A percentile compares a stretch with the other conserved stretches of the same genome.
phyloP scores from a whole-genome alignment of 2,329 filamentous ascomycete species.

The Microdochium bolleyi region DNA sequence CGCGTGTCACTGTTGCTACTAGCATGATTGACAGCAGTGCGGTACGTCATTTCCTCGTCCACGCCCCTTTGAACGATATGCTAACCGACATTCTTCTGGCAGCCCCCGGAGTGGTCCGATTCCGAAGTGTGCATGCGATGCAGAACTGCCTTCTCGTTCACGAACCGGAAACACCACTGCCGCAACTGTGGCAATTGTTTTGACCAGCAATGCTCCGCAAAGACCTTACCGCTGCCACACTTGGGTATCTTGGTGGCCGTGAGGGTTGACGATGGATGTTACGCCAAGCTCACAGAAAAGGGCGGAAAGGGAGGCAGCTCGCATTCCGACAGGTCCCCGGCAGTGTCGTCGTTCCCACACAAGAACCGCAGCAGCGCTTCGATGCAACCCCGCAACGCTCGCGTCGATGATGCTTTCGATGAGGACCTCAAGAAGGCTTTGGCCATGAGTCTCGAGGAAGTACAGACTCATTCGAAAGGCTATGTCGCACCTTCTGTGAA shows the following conservation, averaged over 20 bases:
- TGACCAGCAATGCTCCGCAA: constrained; percentile 88
- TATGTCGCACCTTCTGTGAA: constrained; percentile 56
- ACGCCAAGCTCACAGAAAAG: constrained; percentile 79
- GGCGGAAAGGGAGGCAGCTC: constrained; percentile 32
- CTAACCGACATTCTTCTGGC: constrained; percentile 10
- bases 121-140: constrained; percentile 99
- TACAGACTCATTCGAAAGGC: constrained; percentile 64
- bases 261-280: constrained; percentile 92
- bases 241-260: constrained; percentile 87
- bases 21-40: constrained; percentile 97
- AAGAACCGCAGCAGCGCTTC: constrained; percentile 58
- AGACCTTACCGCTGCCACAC: constrained; percentile 80
- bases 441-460: constrained; percentile 95
- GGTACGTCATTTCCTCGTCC: constrained; percentile 42
- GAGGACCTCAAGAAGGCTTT: constrained; percentile 89
- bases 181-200: constrained; percentile 98
- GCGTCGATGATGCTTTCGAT: constrained; percentile 86
- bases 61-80: neutral
- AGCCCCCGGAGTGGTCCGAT: constrained; percentile 96
- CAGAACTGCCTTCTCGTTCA: constrained; percentile 90
- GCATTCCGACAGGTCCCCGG: constrained; percentile 33
- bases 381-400: constrained; percentile 86
- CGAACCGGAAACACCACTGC: constrained; percentile 96
- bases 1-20: constrained; percentile 77
- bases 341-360: constrained; percentile 34